Evolutionary conservation across 2,329 filamentous ascomycete genomes (phyloP).

Genomic region (Verticillium alfalfae): DNA sequence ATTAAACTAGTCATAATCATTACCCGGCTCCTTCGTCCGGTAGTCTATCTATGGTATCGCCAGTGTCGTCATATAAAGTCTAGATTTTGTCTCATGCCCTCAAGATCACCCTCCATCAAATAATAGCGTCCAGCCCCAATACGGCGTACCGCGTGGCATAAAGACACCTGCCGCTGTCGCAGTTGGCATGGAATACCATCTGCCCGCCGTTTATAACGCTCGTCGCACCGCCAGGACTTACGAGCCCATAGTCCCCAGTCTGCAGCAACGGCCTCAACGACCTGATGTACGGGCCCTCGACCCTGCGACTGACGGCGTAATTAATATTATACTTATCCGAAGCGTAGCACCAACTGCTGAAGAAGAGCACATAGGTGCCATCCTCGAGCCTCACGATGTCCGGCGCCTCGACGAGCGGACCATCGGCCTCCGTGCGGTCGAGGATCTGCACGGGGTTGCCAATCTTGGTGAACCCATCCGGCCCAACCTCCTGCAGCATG

Average conservation of each 20-base stretch:
- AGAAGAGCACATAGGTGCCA: conserved; percentile 56
- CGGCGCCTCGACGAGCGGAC: conserved; percentile 58
- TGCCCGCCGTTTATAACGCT: conserved; percentile 21
- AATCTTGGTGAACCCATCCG: conserved; percentile 45
- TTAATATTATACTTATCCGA: conserved; percentile 51
- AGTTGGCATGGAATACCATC: conserved; percentile 30
- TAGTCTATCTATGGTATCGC: not conserved
- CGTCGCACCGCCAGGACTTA: conserved; percentile 34
- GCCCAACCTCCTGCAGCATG: conserved; percentile 46
- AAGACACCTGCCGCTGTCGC: conserved; percentile 27
- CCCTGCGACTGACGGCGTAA: conserved; percentile 42
- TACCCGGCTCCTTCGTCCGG: not conserved
- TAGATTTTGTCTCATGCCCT: not conserved
- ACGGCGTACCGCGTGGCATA: conserved; percentile 17
- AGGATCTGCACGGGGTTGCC: conserved; percentile 44
- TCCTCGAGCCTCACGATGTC: conserved; percentile 38
- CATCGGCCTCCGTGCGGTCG: conserved; percentile 37
- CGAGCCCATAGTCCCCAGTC: conserved; percentile 29
- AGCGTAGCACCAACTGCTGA: conserved; percentile 54
- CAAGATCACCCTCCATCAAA: not conserved
- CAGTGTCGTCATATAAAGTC: not conserved
- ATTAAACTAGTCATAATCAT: not conserved
- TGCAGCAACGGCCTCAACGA: conserved; percentile 23
- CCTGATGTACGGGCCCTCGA: conserved; percentile 31
- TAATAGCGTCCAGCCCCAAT: not conserved